Conservation (phyloP, 1,284 basidiomycete species). For the Ceratobasidium sp. region DNA sequence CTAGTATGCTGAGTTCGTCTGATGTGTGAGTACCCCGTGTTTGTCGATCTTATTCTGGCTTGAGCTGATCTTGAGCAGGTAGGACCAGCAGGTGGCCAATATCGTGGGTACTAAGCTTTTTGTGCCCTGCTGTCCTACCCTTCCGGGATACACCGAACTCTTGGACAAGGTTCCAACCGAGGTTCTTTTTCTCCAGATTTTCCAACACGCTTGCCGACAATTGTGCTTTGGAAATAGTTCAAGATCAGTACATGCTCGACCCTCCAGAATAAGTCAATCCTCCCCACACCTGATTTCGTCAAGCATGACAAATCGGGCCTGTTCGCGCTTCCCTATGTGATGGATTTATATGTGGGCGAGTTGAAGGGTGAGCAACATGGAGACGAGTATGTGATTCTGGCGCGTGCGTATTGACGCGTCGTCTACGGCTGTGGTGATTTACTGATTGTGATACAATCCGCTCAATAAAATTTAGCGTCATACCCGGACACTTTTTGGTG, state of each 20-base stretch:
- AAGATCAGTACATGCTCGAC: conserved; percentile 82
- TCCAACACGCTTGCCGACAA: not conserved
- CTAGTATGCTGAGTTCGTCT: conserved; percentile 11
- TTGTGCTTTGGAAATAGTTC: conserved; percentile 60
- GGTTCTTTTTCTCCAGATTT: conserved; percentile 33
- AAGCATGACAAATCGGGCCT: conserved; percentile 60
- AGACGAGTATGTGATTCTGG: conserved; percentile 74
- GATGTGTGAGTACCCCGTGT: not conserved
- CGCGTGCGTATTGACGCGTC: conserved; percentile 54
- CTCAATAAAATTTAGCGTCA: conserved; percentile 85
- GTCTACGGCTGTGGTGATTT: not conserved
- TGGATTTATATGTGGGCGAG: conserved; percentile 74
- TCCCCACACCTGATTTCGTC: conserved; percentile 58
- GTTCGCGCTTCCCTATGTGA: conserved; percentile 80
- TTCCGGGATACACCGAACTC: conserved; percentile 66
- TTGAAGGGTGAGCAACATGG: conserved; percentile 67
- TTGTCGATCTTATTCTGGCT: too few species aligned
- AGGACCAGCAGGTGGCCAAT: too few species aligned
- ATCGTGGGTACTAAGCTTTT: too few species aligned
- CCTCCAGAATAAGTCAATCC: conserved; percentile 72
- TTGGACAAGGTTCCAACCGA: conserved; percentile 70
- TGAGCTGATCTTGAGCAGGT: too few species aligned
- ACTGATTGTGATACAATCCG: conserved; percentile 53
- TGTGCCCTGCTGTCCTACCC: conserved; percentile 75
- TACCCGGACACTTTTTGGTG: conserved; percentile 80